Base-by-base conservation (phyloP, 2,329 filamentous ascomycete species). In the Clathrospora elynae region DNA sequence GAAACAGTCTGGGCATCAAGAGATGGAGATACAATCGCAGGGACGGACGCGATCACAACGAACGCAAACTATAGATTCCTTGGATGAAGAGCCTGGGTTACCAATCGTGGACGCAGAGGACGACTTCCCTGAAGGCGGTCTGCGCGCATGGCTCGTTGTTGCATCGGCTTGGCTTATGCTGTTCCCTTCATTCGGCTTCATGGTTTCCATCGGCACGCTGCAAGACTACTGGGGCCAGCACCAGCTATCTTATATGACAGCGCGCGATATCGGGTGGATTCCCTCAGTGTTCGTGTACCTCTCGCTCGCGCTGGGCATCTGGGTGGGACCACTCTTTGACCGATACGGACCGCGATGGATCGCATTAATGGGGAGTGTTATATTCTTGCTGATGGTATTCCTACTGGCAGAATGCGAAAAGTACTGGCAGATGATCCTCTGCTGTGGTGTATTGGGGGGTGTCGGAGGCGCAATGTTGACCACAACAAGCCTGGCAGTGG, bases 221-320 rank as follows among this genome's bases (percentile, higher is more conserved):
- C 88, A 95, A 71, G 84, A 88, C 1, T 93, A 95, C 67, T 77
- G 93, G 46, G 75, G 81, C 16, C 80, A 74, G 10, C 76, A 95
- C 63, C 89, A 95, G 64, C 78, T 96, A 4, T 75, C 76, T 6
- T 68, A 75, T 20, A 84, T 89, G 64, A 80, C 57, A 7, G 54
- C 62, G 71, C 50, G 82, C 83, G 53, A 83, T 7, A 82, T 92
- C 13, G 89, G 88, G n/a, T 96, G 90, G 90, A 88, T 96, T 36
- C 91, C 93, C 49, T 88, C 87, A 30, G 73, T 95, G n/a, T 93
- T 90, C 61, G 83, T 87, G 2, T 93, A 93, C 58, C 73, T 95
- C 5, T 83, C 85, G 36, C 92, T 96, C 64, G 87, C 90, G 55
- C 81, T 88, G 23, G 90, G 90, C 10, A 79, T 96, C 12, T 90